Conservation (phyloP, 2,329 filamentous ascomycete genomes). For the Spiromastix sp. region DNA sequence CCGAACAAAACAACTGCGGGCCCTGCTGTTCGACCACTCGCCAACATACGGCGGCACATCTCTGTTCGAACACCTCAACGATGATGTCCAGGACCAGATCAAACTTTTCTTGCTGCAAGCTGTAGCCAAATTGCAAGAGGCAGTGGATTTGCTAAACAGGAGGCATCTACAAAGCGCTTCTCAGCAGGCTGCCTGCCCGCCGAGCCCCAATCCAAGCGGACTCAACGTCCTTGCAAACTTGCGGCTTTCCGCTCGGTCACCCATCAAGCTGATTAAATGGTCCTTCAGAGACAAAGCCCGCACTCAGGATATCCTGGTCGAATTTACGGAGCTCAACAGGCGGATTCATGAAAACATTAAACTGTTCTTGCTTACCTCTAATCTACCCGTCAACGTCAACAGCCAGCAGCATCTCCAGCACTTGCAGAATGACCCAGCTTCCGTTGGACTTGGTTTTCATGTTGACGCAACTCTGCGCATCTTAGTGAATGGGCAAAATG, state of each 20-base stretch:
- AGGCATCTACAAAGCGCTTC: not conserved
- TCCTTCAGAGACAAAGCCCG: slow-evolving; percentile 12
- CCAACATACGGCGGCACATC: slow-evolving; percentile 3
- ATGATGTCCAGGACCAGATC: slow-evolving; percentile 11
- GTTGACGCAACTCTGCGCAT: slow-evolving; percentile 10
- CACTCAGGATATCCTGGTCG: slow-evolving; percentile 5
- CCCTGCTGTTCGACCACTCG: not conserved
- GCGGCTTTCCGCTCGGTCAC: not conserved
- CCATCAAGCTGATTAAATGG: slow-evolving; percentile 7
- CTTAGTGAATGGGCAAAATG: not conserved
- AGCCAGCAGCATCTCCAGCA: slow-evolving; percentile 7
- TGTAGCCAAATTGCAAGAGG: slow-evolving; percentile 8
- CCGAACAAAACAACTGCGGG: slow-evolving; percentile 6
- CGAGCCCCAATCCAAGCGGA: slow-evolving; percentile 2
- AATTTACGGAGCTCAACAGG: slow-evolving; percentile 10
- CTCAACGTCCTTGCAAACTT: not conserved
- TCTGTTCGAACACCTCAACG: slow-evolving; percentile 10
- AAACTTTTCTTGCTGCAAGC: slow-evolving; percentile 6
- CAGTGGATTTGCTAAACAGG: slow-evolving; percentile 4
- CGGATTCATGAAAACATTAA: slow-evolving; percentile 12
- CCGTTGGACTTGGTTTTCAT: slow-evolving; percentile 10
- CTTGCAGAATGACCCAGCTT: slow-evolving; percentile 10
- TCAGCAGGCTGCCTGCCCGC: not conserved
- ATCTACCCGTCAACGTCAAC: slow-evolving; percentile 9
- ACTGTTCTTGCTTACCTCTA: slow-evolving; percentile 9